Evolutionary conservation across 148 eudicot genomes (phyloP).

Genomic region (Rhododendron ovatum): DNA sequence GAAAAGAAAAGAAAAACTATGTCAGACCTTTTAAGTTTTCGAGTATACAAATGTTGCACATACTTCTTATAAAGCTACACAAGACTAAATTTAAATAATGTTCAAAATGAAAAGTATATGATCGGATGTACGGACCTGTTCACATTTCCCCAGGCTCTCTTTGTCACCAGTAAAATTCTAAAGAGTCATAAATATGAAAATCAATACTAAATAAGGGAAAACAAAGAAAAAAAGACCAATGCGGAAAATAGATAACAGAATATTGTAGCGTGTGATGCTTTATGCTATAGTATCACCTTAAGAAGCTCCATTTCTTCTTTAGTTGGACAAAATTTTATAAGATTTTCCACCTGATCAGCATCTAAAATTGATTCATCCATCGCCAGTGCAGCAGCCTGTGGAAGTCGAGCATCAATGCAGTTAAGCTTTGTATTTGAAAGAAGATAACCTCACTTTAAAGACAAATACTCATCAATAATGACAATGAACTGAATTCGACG

Average conservation of each 20-base stretch:
- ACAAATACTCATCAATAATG: not conserved
- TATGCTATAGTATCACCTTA: conserved; percentile 44
- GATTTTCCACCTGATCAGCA: conserved; percentile 99
- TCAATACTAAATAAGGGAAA: not conserved
- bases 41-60: not conserved
- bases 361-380: conserved; percentile 92
- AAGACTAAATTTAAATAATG: not conserved
- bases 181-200: not conserved
- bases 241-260: not conserved
- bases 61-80: not conserved
- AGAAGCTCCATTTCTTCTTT: conserved; percentile 99
- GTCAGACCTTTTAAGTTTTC: not conserved
- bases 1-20: not conserved
- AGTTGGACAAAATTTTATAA: conserved; percentile 92
- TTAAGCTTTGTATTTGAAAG: not conserved
- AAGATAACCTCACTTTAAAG: not conserved
- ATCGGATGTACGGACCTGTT: conserved; percentile 61
- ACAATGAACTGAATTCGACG: not conserved
- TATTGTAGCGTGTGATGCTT: conserved; percentile 2
- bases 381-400: conserved; percentile 89
- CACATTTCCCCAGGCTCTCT: conserved; percentile 90
- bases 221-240: not conserved
- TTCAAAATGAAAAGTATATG: not conserved
- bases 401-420: conserved; percentile 9
- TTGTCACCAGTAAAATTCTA: conserved; percentile 81